Evolutionary conservation across 2,329 filamentous ascomycete species (phyloP).

Genomic region (Nothomitra cinnamomea): DNA sequence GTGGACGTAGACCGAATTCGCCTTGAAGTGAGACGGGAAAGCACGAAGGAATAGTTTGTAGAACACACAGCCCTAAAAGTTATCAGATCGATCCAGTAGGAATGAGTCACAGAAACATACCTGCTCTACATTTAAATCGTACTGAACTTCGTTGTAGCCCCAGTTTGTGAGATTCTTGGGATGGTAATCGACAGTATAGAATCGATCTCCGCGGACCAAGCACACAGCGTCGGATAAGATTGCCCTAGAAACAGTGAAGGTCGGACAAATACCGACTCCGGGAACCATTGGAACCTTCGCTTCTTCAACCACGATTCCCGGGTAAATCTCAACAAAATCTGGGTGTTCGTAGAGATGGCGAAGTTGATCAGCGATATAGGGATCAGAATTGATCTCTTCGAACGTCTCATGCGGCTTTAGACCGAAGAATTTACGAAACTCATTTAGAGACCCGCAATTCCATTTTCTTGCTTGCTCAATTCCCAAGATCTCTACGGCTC

Average conservation of each 20-base stretch:
- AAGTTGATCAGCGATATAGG: slow-evolving; percentile 47
- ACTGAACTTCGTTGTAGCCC: slow-evolving; percentile 61
- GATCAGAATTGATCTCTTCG: slow-evolving; percentile 70
- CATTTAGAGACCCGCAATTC: slow-evolving; percentile 65
- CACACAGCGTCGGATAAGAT: slow-evolving; percentile 63
- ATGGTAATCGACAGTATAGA: slow-evolving; percentile 65
- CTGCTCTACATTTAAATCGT: slow-evolving; percentile 49
- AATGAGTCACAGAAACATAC: neutral
- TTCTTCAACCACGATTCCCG: slow-evolving; percentile 60
- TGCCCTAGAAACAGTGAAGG: slow-evolving; percentile 60
- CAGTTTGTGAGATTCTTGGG: slow-evolving; percentile 64
- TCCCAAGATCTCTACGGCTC: slow-evolving; percentile 61
- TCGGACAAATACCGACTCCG: slow-evolving; percentile 58
- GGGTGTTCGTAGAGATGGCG: slow-evolving; percentile 58
- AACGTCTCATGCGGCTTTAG: slow-evolving; percentile 61
- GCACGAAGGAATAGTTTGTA: slow-evolving; percentile 70
- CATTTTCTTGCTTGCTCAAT: slow-evolving; percentile 43
- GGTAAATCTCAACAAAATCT: slow-evolving; percentile 66
- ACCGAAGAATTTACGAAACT: slow-evolving; percentile 70
- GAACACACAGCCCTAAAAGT: slow-evolving; percentile 55
- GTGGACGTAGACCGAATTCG: slow-evolving; percentile 66
- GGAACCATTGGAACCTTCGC: slow-evolving; percentile 57
- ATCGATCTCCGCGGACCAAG: slow-evolving; percentile 61
- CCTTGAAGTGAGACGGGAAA: slow-evolving; percentile 64
- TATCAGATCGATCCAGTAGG: neutral